These are phyloP conservation scores for Coniophora puteana DNA, from an alignment of 1,284 basidiomycete genomes.

Conservation along the genomic window DNA sequence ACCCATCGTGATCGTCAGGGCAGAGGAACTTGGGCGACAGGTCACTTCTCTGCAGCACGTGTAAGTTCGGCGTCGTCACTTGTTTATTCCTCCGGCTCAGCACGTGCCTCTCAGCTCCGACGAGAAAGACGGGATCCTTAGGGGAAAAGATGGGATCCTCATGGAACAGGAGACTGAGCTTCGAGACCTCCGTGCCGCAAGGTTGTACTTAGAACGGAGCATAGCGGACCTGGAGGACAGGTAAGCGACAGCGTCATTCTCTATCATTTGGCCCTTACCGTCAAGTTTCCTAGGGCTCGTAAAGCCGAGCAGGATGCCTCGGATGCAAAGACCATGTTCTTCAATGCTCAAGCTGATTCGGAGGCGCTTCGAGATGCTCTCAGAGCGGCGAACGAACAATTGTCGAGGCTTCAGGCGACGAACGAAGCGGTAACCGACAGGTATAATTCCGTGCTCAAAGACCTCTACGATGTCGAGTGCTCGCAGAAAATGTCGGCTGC, in stretches of 20 bases:
- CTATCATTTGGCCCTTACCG: too few relatives aligned
- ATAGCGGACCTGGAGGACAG: conserved; percentile 20
- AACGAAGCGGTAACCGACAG: conserved; percentile 10
- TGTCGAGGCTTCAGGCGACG: too few relatives aligned
- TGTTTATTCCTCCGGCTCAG: conserved; percentile 5
- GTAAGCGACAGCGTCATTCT: too few relatives aligned
- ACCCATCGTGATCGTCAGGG: conserved; percentile 15
- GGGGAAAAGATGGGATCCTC: too few relatives aligned
- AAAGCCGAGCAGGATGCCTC: conserved; percentile 20
- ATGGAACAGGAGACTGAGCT: conserved; percentile 23
- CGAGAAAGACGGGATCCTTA: conserved; percentile 19
- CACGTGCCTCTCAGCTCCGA: conserved; percentile 11
- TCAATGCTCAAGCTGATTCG: conserved; percentile 13
- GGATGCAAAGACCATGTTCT: too few relatives aligned
- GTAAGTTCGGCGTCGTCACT: conserved; percentile 21
- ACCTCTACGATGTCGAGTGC: conserved; percentile 11
- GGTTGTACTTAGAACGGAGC: conserved; percentile 27
- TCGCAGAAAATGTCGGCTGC: conserved; percentile 23
- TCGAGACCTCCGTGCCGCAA: conserved; percentile 25
- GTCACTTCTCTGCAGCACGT: conserved; percentile 28
- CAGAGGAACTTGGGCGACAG: conserved; percentile 24
- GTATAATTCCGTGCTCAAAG: conserved; percentile 4
- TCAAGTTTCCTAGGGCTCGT: conserved; percentile 18
- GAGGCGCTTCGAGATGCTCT: conserved; percentile 28
- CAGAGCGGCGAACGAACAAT: conserved; percentile 19